Evolutionary conservation across 202 grass and related monocot species (phyloP), one percentile per base, ranked within the genome.

Genomic region (Musa balbisiana): DNA sequence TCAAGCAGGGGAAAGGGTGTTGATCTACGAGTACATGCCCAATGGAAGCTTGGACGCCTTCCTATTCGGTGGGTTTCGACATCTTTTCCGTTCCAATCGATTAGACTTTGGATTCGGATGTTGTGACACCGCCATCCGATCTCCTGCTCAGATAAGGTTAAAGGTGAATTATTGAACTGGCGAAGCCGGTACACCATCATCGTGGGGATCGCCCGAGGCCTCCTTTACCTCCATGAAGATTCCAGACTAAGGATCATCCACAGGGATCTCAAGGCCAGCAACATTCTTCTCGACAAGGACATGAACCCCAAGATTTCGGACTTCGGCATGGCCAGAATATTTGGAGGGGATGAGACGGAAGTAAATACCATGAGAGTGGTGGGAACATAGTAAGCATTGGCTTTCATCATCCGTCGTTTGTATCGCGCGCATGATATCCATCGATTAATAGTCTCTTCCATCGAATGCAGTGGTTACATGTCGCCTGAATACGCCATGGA

Each of bases 271-370:
- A 74, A 74, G 56, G 72, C 72, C 1, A 58, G 72, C 13, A 74
- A 74, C 13, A 17, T 74, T 27, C 53, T 74, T 26, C 53, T 74
- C 3, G 72, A 74, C 13, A 56, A 74, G 14, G 23, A 74, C 29
- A 74, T 74, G 72, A 74, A 74, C 22, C 72, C 72, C 0, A 74
- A 74, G 21, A 74, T 74, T 11, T 74, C 72, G 2, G 72, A 74
- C 21, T 74, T 74, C 17, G 72, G 72, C 2, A 55, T 74, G 53
- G 72, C 72, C 10, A 74, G 72, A 74, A 56, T 74, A 27, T 74
- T 74, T 10, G 53, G 72, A 9, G 53, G 53, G 9, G 72, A 74
- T 8, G 53, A 74, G 10, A 56, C 23, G 1, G 52, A 54, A 56
- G 53, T 15, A 0, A 74, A 55, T 2, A 74, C 72, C 1, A 74